phyloP scores from a whole-genome alignment of 768 basidiomycete genomes.

The Mycena venus region DNA sequence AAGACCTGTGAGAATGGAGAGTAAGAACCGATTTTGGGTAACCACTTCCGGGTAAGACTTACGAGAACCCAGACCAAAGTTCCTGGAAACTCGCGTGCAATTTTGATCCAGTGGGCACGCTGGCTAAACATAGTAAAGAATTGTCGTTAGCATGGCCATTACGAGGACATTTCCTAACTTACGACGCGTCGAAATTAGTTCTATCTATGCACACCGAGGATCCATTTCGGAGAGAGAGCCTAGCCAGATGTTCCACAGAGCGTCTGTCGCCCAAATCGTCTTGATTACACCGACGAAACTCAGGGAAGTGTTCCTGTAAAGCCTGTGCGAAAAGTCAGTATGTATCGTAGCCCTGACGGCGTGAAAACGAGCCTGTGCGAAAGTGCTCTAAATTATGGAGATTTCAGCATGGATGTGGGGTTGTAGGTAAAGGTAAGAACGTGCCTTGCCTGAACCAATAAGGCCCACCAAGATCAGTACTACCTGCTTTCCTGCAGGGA shows the following conservation, averaged over 20 bases:
- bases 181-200: constrained; percentile 81
- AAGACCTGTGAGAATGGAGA: constrained; percentile 55
- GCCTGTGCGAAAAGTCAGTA: constrained; percentile 68
- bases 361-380: constrained; percentile 65
- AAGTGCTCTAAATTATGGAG: constrained; percentile 60
- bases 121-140: constrained; percentile 59
- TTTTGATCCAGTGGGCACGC: constrained; percentile 79
- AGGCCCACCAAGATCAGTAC: constrained; percentile 82
- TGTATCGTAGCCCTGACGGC: background rate
- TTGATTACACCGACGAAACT: constrained; percentile 81
- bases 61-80: constrained; percentile 77
- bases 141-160: background rate
- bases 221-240: constrained; percentile 65
- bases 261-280: constrained; percentile 82
- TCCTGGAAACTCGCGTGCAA: constrained; percentile 75
- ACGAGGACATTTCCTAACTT: constrained; percentile 41
- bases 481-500: constrained; percentile 53
- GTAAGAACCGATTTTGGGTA: constrained; percentile 11
- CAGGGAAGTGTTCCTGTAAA: constrained; percentile 71
- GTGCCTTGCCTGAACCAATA: constrained; percentile 81
- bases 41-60: background rate
- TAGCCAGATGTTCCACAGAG: constrained; percentile 72
- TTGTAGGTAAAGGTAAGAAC: constrained; percentile 2
- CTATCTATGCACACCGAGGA: constrained; percentile 84
- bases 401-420: background rate